A percentile compares a stretch with the other conserved stretches of the same genome.
Conservation (phyloP, 2,329 filamentous ascomycete species). For the Pestalotiopsis sp. region DNA sequence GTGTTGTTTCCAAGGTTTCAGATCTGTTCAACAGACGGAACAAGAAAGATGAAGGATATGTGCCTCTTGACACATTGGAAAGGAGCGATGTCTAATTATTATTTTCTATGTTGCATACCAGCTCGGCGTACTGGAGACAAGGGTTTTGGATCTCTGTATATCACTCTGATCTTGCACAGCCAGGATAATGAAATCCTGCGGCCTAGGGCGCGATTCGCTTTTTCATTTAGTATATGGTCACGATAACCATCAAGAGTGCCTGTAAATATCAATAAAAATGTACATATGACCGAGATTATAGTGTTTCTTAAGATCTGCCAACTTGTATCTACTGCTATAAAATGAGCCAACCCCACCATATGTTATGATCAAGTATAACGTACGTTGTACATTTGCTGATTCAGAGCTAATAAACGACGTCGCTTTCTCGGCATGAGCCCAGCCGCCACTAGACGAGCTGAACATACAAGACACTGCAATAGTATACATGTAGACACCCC, state of each 20-base stretch:
- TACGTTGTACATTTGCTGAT: no score
- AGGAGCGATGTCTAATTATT: conserved; percentile 22
- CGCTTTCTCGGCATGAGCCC: no score
- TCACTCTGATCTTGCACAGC: not conserved
- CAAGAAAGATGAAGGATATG: conserved; percentile 57
- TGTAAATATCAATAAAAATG: not conserved
- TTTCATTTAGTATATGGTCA: not conserved
- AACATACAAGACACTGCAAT: no score
- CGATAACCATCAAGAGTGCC: not conserved
- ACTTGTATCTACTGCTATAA: no score
- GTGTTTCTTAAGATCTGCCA: not conserved
- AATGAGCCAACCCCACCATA: no score
- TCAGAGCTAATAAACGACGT: no score
- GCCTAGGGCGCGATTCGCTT: not conserved
- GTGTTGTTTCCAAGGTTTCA: conserved; percentile 43
- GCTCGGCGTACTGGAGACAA: not conserved
- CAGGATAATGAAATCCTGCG: not conserved
- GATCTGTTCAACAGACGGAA: conserved; percentile 40
- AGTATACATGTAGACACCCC: no score
- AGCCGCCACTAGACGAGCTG: no score
- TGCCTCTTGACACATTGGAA: conserved; percentile 59
- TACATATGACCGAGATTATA: not conserved
- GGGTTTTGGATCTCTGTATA: not conserved
- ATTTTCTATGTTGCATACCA: conserved; percentile 15
- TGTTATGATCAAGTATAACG: no score